Base-by-base conservation (phyloP, 208 protist genomes). In the Endotrypanum monterogeii region DNA sequence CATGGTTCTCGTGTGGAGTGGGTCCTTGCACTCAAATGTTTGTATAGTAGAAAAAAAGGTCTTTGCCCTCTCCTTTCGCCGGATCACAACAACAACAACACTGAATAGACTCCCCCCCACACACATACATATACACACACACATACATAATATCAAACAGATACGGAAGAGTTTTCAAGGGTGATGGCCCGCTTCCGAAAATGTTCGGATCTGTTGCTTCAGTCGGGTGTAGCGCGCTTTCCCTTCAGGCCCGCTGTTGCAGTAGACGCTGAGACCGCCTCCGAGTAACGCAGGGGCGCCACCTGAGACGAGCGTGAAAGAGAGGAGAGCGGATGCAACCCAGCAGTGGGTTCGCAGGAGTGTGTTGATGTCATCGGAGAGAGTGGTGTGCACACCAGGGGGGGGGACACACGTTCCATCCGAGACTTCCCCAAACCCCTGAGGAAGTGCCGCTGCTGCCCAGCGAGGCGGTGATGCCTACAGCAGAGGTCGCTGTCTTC, bases 321-420 rank as follows among this genome's bases (percentile, higher is more conserved):
- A 60, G 14, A 87, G 56, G 12, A 80, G 28, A 7, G 60, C 39
- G 2, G 77, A 55, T 14, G 75, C 63, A 20, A 74, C 6, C 14
- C 63, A 67, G 30, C 32, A 70, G 76, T 92, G 78, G 4, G 52
- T 66, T 20, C 66, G 48, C n/a, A 83, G 50, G 12, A 83, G 25
- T 7, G n/a, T n/a, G 52, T 82, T 78, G 25, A 89, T 71, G 70
- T 93, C 89, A 50, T 89, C 77, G 23, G 67, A 56, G 44, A 93
- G 70, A 16, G 83, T 78, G 18, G 32, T 16, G 18, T 50, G 18
- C 25, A 56, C 30, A 11, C 25, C 37, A 20, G 60, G 8, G 3
- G 70, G 54, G 8, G 28, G 14, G 14, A n/a, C 44, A 23, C 11
- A 72, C 41, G 35, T 28, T 48, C 23, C 56, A 39, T 44, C 46